Percentiles rank a stretch among this genome's conserved stretches.
Evolutionary conservation across 2,329 filamentous ascomycete species (phyloP).

Genomic region (Zasmidium citrigriseum): DNA sequence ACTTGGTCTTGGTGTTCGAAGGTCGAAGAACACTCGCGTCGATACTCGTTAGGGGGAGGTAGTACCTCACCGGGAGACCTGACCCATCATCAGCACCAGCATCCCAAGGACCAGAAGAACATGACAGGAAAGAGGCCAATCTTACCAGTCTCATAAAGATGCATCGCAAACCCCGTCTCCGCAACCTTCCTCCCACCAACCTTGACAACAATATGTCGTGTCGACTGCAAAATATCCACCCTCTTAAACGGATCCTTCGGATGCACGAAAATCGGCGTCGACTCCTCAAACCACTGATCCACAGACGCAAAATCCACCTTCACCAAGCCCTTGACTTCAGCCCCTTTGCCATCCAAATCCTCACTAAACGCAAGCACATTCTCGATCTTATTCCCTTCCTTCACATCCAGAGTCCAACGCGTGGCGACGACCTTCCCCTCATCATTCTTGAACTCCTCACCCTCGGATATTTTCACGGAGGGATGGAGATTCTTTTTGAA

Average conservation of each 20-base stretch:
- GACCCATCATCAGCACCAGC: too few relatives aligned
- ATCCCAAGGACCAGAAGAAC: background rate
- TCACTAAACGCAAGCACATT: constrained; percentile 24
- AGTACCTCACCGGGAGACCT: constrained; percentile 59
- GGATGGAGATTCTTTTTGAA: constrained; percentile 5
- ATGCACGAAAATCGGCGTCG: constrained; percentile 60
- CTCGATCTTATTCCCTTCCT: constrained; percentile 16
- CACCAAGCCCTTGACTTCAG: constrained; percentile 22
- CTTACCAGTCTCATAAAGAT: constrained; percentile 59
- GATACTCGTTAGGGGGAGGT: constrained; percentile 57
- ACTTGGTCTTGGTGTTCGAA: constrained; percentile 57
- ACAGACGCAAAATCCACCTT: constrained; percentile 29
- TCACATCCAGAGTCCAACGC: constrained; percentile 27
- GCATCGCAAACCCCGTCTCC: constrained; percentile 47
- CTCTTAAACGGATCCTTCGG: constrained; percentile 69
- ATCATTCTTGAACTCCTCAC: constrained; percentile 21
- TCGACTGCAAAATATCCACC: constrained; percentile 61
- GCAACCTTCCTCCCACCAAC: constrained; percentile 51
- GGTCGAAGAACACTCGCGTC: constrained; percentile 48
- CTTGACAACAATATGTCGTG: constrained; percentile 54
- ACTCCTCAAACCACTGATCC: constrained; percentile 60
- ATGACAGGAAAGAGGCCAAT: background rate
- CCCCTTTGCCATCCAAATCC: constrained; percentile 17
- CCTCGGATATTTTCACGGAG: constrained; percentile 10
- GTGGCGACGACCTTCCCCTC: constrained; percentile 24